Conservation (phyloP, 352 stramenopile species). For the Phytophthora tentaculata region DNA sequence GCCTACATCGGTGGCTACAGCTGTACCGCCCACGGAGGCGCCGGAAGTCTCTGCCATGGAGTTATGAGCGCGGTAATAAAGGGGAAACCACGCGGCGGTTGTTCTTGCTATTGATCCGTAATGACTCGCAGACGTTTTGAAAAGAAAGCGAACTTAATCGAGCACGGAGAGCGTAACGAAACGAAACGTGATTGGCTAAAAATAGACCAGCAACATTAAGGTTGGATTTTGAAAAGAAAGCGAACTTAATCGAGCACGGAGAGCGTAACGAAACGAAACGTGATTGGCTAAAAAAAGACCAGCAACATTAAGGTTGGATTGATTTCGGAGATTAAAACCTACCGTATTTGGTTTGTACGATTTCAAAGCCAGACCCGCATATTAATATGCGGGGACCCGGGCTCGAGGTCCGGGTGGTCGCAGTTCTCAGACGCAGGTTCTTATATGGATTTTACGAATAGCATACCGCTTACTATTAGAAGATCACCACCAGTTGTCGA, state of each 20-base stretch:
- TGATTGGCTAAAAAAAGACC: constrained; percentile 1
- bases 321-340: no score
- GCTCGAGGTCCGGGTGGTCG: no score
- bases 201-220: no score
- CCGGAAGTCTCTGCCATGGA: constrained; percentile 34
- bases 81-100: constrained; percentile 4
- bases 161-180: not conserved
- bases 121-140: not conserved
- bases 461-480: no score
- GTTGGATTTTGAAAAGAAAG: not conserved
- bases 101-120: constrained; percentile 12
- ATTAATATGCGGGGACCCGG: no score
- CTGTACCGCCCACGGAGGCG: not conserved
- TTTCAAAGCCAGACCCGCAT: no score
- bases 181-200: not conserved
- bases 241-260: constrained; percentile 10
- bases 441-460: no score
- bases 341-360: no score
- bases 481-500: no score
- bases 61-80: not conserved
- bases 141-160: constrained; percentile 18
- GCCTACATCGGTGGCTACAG: constrained; percentile 13
- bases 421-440: no score
- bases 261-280: not conserved
- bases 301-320: no score